A percentile compares a stretch with the other conserved stretches of the same genome.
Conservation (phyloP, 1,284 basidiomycete genomes). For the Fomitopsis pinicola region DNA sequence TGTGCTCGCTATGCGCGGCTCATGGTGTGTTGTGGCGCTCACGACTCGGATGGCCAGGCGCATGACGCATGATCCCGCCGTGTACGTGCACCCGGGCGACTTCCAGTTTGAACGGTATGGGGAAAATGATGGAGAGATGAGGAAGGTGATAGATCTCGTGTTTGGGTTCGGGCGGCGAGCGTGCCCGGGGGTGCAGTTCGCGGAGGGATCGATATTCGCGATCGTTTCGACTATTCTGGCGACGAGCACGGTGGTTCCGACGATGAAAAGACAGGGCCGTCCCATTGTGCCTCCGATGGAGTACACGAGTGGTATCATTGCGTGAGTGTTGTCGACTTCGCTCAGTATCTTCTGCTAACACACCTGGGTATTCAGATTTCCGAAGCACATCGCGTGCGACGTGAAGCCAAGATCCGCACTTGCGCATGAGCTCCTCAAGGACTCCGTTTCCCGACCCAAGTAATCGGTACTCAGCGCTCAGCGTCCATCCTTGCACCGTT, state of each 20-base stretch:
- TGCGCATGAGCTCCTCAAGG: neutral
- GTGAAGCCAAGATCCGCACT: neutral
- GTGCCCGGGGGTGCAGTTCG: slow-evolving; percentile 5
- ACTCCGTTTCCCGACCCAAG: neutral
- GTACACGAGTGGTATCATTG: neutral
- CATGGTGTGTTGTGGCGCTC: neutral
- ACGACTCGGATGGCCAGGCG: slow-evolving; percentile 12
- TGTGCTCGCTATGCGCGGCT: neutral
- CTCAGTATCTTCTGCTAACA: neutral
- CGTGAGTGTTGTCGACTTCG: neutral
- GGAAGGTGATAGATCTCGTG: slow-evolving; percentile 15
- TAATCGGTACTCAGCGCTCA: no score
- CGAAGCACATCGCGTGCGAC: neutral
- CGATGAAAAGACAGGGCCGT: neutral
- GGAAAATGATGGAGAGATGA: slow-evolving; percentile 7
- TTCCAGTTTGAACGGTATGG: slow-evolving; percentile 29
- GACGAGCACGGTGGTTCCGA: neutral
- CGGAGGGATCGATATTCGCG: slow-evolving; percentile 5
- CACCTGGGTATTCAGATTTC: neutral
- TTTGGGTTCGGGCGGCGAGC: slow-evolving; percentile 27
- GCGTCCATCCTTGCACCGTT: no score
- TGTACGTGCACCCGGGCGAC: slow-evolving; percentile 22
- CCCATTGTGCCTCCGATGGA: neutral
- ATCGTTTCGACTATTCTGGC: slow-evolving; percentile 1
- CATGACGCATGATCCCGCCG: slow-evolving; percentile 25